Base-by-base conservation (phyloP, 1,139 yeast genomes). In the Debaryomyces sp. region DNA sequence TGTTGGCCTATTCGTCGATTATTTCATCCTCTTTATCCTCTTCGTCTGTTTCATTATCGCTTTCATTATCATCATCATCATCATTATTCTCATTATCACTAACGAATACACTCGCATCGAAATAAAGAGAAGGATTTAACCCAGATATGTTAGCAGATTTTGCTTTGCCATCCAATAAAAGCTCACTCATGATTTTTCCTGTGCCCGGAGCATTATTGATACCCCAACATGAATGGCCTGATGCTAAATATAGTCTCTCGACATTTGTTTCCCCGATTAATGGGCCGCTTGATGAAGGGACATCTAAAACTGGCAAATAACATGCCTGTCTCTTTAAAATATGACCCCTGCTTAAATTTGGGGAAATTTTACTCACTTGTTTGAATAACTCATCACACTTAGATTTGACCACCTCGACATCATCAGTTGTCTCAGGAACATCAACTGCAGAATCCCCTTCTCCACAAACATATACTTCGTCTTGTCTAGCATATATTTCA, bases 211-310 rank as follows among this genome's bases (percentile, higher is more conserved):
- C 97, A 67, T 94, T 92, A 68, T 94, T 94, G 54, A 94, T 94
- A 22, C 99, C 99, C 99, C 99, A 94, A 70, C 98, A 94, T 18
- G 96, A 87, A 67, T 94, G 99, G 1, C 98, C 99, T 17, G 95
- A 82, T 3, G 97, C 96, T 50, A 94, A 70, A 59, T 73, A 89
- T 53, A 94, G 71, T 54, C 86, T 86, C 24, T 80, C 82, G 17
- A 90, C 94, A 61, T 91, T 90, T 0, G 98, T 92, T 60, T 89
- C 92, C 43, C 99, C 99, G 55, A 94, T 85, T 50, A 94, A 76
- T 0, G 99, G 99, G 3, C 99, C 98, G 4, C 95, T 84, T 45
- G 91, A 84, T 3, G 95, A 86, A 2, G 97, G 96, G 4, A 90
- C 92, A 62, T 92, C 96, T 46, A 92, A 79, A 3, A 94, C 97